Evolutionary conservation across 2,329 filamentous ascomycete species (phyloP).

Genomic region (Fusarium veterinarium): DNA sequence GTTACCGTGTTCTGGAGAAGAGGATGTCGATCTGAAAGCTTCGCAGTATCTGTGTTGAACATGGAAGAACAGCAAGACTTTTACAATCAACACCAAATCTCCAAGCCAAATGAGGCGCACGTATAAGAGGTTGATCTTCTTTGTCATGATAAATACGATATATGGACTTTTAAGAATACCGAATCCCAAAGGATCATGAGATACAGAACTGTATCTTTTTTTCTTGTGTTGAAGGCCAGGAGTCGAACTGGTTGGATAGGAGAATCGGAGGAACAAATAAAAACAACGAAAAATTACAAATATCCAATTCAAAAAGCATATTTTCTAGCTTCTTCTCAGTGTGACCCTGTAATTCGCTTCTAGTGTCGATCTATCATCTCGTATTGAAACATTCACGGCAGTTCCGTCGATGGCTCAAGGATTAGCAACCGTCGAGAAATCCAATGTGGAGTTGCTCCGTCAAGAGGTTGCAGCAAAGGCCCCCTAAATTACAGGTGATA

Average conservation of each 20-base stretch:
- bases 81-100: conserved; percentile 8
- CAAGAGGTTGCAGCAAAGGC: conserved; percentile 21
- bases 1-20: conserved; percentile 19
- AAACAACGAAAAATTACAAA: conserved; percentile 15
- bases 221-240: conserved; percentile 3
- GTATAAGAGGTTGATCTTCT: conserved; percentile 27
- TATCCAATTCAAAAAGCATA: not conserved
- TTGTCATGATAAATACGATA: conserved; percentile 25
- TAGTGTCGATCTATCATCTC: not conserved
- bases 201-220: conserved; percentile 7
- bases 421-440: conserved; percentile 11
- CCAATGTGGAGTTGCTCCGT: conserved; percentile 7
- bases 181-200: conserved; percentile 25
- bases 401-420: not conserved
- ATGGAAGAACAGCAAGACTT: conserved; percentile 1
- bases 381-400: conserved; percentile 24
- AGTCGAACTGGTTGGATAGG: conserved; percentile 2
- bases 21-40: not conserved
- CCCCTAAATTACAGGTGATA: conserved; percentile 31
- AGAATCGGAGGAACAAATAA: conserved; percentile 9
- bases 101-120: conserved; percentile 31
- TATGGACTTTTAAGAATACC: conserved; percentile 18
- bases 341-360: conserved; percentile 21
- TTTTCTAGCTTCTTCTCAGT: not conserved
- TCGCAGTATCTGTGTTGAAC: conserved; percentile 9